Evolutionary conservation across 768 basidiomycete species (phyloP), one percentile per base, ranked within the genome.

Genomic region (Neoboletus subvelutipes): DNA sequence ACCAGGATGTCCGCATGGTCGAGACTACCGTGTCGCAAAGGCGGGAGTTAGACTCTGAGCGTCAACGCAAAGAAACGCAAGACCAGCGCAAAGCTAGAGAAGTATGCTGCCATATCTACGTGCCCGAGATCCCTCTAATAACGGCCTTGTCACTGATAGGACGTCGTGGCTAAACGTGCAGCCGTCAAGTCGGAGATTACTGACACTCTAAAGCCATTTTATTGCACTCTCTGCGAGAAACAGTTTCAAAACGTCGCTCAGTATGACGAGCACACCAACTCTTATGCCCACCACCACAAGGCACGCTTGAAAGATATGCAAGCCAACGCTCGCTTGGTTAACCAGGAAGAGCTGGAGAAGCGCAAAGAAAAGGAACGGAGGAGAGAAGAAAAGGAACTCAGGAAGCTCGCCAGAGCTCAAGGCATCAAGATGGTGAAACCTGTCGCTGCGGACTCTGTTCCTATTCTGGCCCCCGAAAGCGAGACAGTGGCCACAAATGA

Each of bases 261-360:
- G 65, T 94, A 90, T 64, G 92, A 93, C 61, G 92, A 93, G 65
- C 92, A 94, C 71, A 90, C 88, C 52, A 93, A 92, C 65, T 92
- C 92, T 8, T 92, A 92, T 62, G 88, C 90, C 0, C 90, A 92
- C 66, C 88, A 90, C 64, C 91, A 92, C 75, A 92, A 88, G 72
- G 86, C 86, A 36, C 86, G 92, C 48, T 81, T 86, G 69, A 86
- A 77, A 62, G 90, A 92, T 63, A 89, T 92, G 88, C 88, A 91
- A 74, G 83, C 84, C 29, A 84, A 84, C 49, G 82, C 82, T 49
- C 84, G 87, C 12, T 73, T 83, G n/a, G 83, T 83, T 53, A 80
- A 80, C 17, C 77, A 83, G 63, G 87, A 83, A 55, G 90, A 90
- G 52, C 62, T 84, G 17, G 87, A 90, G 59, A 87, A 80, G 64